Evolutionary conservation across 345 rosid species (phyloP), one percentile per base, ranked within the genome.

Genomic region (Populus alba): DNA sequence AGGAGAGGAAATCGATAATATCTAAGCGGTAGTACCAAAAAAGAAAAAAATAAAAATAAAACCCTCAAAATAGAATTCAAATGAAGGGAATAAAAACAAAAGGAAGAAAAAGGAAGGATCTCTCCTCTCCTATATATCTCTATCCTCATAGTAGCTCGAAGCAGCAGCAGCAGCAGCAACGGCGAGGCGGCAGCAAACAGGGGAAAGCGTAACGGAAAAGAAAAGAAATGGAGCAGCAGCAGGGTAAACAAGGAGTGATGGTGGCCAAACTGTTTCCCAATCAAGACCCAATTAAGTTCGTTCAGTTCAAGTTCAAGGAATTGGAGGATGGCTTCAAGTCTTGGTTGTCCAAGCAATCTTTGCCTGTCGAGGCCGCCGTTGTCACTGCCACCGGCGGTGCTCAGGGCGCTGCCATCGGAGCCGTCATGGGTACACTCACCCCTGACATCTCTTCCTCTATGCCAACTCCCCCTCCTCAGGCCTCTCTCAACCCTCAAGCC

Each of bases 331-430:
- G 89, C 68, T 89, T 92, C 89, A 89, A 85, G 84, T 68, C 86
- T 2, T 95, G 98, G 98, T 78, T 92, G 70, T 86, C 98, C 18
- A 85, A 86, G 75, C 98, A 95, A 87, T 82, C 92, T 49, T 73
- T 92, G 74, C 83, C 94, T 0, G 91, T 93, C 18, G 97, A 95
- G 83, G 97, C 93, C 20, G 91, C 91, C 66, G 83, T 95, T 20
- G 97, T 90, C 61, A 86, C 97, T 72, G 90, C 89, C 88, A 91
- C 93, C 86, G 81, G 88, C 68, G 90, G 88, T 7, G 79, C 80
- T 33, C 97, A 95, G 80, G 98, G 98, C 65, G 98, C 93, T 3
- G 91, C 92, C 55, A 93, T 95, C 55, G 98, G 98, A 1, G 97
- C 80, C 61, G 45, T 95, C 31, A 89, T 95, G 95, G 97, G 97